Conservation (phyloP, 208 protist species). For the Herpetomonas tarakana region DNA sequence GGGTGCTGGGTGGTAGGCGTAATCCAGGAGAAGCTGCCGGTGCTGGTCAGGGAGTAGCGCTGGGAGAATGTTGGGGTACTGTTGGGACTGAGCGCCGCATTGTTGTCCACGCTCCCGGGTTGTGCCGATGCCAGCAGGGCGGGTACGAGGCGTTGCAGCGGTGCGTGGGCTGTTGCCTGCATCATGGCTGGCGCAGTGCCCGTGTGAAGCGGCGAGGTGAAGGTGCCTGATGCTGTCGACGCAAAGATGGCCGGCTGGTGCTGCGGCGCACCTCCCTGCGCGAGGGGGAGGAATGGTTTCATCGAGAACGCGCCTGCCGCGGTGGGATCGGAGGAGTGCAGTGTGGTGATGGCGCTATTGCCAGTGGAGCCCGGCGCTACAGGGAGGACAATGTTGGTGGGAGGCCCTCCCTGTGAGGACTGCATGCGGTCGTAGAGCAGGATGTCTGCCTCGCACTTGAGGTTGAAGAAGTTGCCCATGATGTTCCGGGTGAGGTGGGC, state of each 20-base stretch:
- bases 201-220: not conserved
- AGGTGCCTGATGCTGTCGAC: not conserved
- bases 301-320: not conserved
- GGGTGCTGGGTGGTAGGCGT: not conserved
- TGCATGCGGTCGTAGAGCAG: not conserved
- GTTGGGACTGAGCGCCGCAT: not conserved
- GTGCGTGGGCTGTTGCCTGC: not conserved
- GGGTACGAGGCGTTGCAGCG: not conserved
- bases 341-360: not conserved
- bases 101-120: not conserved
- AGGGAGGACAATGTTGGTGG: too few relatives aligned
- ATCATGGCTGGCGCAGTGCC: too few relatives aligned
- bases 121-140: not conserved
- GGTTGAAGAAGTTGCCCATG: conserved; percentile 4
- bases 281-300: not conserved
- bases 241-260: not conserved
- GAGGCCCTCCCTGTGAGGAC: too few relatives aligned
- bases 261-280: not conserved
- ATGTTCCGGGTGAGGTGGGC: conserved; percentile 50
- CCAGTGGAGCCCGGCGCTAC: not conserved
- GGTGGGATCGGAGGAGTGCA: not conserved
- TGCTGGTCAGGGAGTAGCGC: not conserved
- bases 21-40: not conserved
- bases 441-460: not conserved
- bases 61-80: too few relatives aligned